Evolutionary conservation across 2,329 filamentous ascomycete species (phyloP), one percentile per base, ranked within the genome.

Genomic region (Phialemoniopsis sp.): DNA sequence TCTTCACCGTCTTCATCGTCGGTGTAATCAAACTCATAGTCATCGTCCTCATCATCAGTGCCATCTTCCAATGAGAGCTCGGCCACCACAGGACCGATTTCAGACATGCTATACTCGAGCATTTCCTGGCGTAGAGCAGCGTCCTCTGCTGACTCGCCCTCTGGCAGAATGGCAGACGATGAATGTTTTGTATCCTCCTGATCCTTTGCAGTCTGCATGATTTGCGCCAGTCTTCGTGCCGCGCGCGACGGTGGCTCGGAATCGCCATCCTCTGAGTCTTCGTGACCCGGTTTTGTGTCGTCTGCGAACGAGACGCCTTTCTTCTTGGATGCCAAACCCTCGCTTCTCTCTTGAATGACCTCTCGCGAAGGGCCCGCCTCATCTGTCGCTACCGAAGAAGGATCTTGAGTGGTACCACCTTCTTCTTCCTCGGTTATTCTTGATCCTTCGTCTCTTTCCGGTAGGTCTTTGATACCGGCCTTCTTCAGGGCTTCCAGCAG

Each of bases 71-170:
- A 62, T 42, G 94, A 80, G 34, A 98, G 76, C 63, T 97, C 89
- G 13, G 93, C 93, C 13, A 98, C 93, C 3, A 98, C 87, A 29
- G 88, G 81, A 4, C 89, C 89, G 41, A 98, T 83, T 59, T 97
- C 91, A 33, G 85, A 83, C 62, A 95, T 73, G 45, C 87, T 84
- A 56, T 97, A 98, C 46, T 87, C 76, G 8, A 97, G 72, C 90
- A 98, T 97, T 54, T 96, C 83, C 41, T 83, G 79, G 6, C 93
- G 82, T 17, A 95, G 62, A 26, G 76, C 76, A 4, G 89, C 86
- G 46, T 96, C 91, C 48, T 95, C 89, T 12, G 77, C 70, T 0
- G 84, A 79, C 52, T 98, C 93, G 37, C 86, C 76, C 2, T 82
- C 73, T 2, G 89, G 85, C 13, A 86, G 74, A 12, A 89, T 66